These are phyloP conservation scores for Deinandra increscens DNA, from an alignment of 129 eudicot genomes.

Conservation along the genomic window DNA sequence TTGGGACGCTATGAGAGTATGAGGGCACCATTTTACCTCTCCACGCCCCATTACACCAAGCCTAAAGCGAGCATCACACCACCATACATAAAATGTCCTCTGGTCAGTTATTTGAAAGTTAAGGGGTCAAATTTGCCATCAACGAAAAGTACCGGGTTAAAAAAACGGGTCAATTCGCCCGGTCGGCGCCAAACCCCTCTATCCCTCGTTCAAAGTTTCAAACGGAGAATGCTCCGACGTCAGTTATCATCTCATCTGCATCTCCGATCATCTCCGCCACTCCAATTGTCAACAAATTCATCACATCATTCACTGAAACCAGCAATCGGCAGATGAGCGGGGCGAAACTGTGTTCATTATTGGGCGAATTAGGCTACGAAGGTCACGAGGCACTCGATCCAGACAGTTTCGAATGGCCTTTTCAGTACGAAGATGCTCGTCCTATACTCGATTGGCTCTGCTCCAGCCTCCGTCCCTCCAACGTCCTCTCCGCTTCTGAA, in stretches of 20 bases:
- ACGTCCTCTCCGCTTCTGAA: conserved; percentile 82
- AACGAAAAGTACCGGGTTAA: conserved; percentile 20
- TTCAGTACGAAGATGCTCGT: conserved; percentile 94
- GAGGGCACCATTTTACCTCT: too few species aligned
- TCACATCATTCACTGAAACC: conserved; percentile 1
- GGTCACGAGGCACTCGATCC: conserved; percentile 72
- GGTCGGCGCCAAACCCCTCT: conserved; percentile 53
- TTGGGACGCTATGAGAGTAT: too few species aligned
- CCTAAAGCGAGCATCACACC: too few species aligned
- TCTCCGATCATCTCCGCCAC: neutral
- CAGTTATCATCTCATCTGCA: conserved; percentile 28
- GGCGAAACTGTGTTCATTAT: conserved; percentile 51
- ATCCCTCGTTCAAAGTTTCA: conserved; percentile 14
- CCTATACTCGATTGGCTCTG: conserved; percentile 97
- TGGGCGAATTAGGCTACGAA: conserved; percentile 86
- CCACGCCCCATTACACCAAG: too few species aligned
- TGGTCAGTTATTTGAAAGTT: conserved; percentile 19
- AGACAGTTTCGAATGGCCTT: conserved; percentile 99
- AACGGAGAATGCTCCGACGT: conserved; percentile 1
- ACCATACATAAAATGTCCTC: too few species aligned
- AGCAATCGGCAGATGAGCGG: conserved; percentile 61
- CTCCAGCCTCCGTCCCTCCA: conserved; percentile 92
- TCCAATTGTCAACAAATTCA: neutral
- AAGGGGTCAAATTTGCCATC: conserved; percentile 21
- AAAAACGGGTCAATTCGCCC: conserved; percentile 1